Conservation (phyloP, 2,329 filamentous ascomycete species). For the Daldinia sp. region DNA sequence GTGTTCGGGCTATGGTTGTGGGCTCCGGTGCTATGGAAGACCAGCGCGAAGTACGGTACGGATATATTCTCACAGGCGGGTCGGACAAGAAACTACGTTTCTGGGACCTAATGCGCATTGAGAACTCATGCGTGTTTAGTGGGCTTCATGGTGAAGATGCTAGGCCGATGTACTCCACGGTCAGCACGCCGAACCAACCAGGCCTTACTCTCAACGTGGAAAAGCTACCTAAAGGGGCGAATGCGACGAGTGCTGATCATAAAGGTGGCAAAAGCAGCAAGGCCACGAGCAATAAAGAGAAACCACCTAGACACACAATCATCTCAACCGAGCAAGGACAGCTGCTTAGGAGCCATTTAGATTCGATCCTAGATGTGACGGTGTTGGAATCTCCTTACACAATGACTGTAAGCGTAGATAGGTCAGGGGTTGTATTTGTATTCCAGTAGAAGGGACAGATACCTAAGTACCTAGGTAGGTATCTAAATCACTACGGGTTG, state of each 20-base stretch:
- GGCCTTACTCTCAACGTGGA: constrained; percentile 71
- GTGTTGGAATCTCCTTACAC: constrained; percentile 88
- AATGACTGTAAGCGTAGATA: constrained; percentile 91
- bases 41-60: constrained; percentile 75
- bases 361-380: constrained; percentile 87
- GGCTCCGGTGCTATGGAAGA: constrained; percentile 76
- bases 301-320: constrained; percentile 78
- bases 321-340: constrained; percentile 89
- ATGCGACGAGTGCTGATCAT: constrained; percentile 45
- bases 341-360: constrained; percentile 84
- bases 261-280: constrained; percentile 33
- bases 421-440: constrained; percentile 88
- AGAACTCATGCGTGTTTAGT: constrained; percentile 82
- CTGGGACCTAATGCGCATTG: constrained; percentile 85
- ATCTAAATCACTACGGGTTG: background rate
- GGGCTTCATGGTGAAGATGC: constrained; percentile 75
- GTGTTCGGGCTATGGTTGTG: constrained; percentile 78
- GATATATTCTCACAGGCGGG: constrained; percentile 87
- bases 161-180: constrained; percentile 75
- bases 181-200: constrained; percentile 59
- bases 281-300: constrained; percentile 46
- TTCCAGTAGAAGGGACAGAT: constrained; percentile 54
- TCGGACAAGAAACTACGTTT: constrained; percentile 91
- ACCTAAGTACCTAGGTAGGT: no score
- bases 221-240: constrained; percentile 55